Conservation (phyloP, 306 rosid species). For the Prunus armeniaca region DNA sequence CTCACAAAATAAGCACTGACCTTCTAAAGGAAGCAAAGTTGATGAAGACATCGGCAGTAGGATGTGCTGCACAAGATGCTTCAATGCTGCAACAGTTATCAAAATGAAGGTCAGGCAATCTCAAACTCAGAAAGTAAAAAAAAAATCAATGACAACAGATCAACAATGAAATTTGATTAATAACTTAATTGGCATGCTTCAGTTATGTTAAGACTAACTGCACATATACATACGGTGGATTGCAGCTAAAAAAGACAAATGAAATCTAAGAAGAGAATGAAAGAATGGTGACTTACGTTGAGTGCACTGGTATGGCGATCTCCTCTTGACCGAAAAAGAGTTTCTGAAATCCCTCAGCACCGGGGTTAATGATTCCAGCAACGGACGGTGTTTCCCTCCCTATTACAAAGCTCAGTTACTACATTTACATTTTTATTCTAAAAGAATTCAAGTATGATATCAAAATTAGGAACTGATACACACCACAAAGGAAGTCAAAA, state of each 20-base stretch:
- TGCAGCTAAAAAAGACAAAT: background rate
- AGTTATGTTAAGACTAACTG: background rate
- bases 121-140: conserved; percentile 18
- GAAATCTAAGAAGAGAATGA: conserved; percentile 6
- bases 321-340: conserved; percentile 98
- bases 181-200: background rate
- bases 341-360: conserved; percentile 97
- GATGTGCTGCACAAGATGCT: conserved; percentile 94
- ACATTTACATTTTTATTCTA: background rate
- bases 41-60: conserved; percentile 98
- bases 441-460: background rate
- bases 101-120: conserved; percentile 23
- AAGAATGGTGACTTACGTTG: conserved; percentile 50
- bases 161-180: background rate
- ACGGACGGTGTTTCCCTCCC: conserved; percentile 98
- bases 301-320: conserved; percentile 95
- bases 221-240: background rate
- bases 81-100: conserved; percentile 67
- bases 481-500: conserved; percentile 98
- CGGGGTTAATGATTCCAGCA: conserved; percentile 97
- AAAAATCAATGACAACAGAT: background rate
- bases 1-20: conserved; percentile 36
- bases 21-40: conserved; percentile 96
- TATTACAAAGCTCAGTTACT: conserved; percentile 24
- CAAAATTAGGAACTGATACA: conserved; percentile 12